A percentile compares a stretch with the other conserved stretches of the same genome.
Conservation (phyloP, 2,329 filamentous ascomycete species). For the Calonectria pteridis region DNA sequence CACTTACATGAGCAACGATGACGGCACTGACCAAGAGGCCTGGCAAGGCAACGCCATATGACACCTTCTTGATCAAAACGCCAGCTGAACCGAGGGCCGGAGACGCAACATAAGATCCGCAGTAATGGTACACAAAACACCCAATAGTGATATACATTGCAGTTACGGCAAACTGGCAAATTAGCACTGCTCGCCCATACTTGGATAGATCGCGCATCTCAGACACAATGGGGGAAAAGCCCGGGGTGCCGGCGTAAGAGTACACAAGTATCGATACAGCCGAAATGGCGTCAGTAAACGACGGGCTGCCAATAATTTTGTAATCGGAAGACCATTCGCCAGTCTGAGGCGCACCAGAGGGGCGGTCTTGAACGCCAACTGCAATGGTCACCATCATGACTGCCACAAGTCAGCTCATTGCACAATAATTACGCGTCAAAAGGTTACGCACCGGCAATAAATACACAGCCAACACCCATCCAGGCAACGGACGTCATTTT, state of each 20-base stretch:
- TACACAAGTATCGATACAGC: slow-evolving; percentile 51
- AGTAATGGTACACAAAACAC: slow-evolving; percentile 59
- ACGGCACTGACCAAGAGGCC: slow-evolving; percentile 43
- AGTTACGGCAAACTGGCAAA: slow-evolving; percentile 45
- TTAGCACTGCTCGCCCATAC: slow-evolving; percentile 40
- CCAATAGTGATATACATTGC: slow-evolving; percentile 49
- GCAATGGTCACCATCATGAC: slow-evolving; percentile 32
- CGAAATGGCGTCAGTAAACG: slow-evolving; percentile 48
- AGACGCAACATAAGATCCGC: slow-evolving; percentile 59
- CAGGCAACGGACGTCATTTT: slow-evolving; percentile 51
- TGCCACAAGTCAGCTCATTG: neutral
- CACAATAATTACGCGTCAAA: neutral
- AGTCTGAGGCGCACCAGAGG: slow-evolving; percentile 23
- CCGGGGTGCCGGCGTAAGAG: slow-evolving; percentile 51
- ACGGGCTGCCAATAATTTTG: slow-evolving; percentile 45
- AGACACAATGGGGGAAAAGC: slow-evolving; percentile 48
- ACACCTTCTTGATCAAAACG: slow-evolving; percentile 55
- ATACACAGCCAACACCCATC: slow-evolving; percentile 38
- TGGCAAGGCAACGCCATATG: slow-evolving; percentile 53
- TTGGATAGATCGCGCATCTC: slow-evolving; percentile 48
- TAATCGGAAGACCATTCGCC: slow-evolving; percentile 46
- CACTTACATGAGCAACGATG: neutral
- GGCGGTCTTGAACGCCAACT: slow-evolving; percentile 32
- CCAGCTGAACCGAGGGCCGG: slow-evolving; percentile 61
- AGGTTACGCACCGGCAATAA: slow-evolving; percentile 31